Evolutionary conservation across 257 asterid species (phyloP).

Genomic region (Solanum microdontum): DNA sequence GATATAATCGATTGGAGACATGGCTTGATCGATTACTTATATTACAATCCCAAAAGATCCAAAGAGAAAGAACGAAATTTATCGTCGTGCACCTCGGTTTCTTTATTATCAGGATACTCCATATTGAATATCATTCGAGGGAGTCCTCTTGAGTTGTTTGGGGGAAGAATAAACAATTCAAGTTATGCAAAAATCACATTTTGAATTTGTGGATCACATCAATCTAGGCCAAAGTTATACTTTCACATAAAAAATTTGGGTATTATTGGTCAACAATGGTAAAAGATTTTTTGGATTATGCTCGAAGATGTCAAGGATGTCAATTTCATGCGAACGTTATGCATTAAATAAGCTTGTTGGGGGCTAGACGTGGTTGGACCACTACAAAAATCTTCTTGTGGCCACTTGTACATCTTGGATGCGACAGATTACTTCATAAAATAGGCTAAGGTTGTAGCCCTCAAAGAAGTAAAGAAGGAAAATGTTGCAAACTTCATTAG

Average conservation of each 20-base stretch:
- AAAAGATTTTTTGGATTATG: background rate
- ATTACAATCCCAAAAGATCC: background rate
- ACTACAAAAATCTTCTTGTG: background rate
- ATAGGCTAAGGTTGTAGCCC: background rate
- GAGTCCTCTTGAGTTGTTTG: background rate
- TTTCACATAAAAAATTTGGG: background rate
- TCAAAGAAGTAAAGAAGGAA: background rate
- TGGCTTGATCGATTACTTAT: background rate
- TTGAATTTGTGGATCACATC: background rate
- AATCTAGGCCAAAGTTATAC: background rate
- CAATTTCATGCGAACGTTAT: background rate
- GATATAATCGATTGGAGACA: background rate
- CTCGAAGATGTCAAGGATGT: background rate
- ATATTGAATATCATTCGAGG: background rate
- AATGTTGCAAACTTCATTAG: background rate
- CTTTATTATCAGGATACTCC: background rate
- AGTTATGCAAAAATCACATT: background rate
- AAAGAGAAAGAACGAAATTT: too few relatives aligned
- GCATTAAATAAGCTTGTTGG: too few relatives aligned
- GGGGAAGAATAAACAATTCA: background rate
- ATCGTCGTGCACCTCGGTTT: background rate
- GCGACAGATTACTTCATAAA: background rate
- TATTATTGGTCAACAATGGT: background rate
- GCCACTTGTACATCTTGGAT: background rate
- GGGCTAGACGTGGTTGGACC: background rate